Percentiles rank a stretch among this genome's conserved stretches.
Evolutionary conservation across 768 basidiomycete species (phyloP).

Genomic region (Ramaria sp.): DNA sequence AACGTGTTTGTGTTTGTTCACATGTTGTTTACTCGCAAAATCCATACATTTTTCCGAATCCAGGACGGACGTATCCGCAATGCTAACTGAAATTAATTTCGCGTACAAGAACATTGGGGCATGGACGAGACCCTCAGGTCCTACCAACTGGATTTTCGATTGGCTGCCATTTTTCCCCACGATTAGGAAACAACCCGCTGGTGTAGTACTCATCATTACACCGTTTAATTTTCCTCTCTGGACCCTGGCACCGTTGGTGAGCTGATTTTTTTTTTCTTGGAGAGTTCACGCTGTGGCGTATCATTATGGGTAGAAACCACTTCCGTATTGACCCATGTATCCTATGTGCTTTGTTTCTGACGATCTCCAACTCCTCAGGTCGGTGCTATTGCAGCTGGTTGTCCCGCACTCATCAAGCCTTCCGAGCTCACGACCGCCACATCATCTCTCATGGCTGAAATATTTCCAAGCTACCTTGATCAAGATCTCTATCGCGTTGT

Average conservation of each 20-base stretch:
- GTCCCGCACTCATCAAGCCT: conserved; percentile 20
- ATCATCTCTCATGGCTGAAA: conserved; percentile 16
- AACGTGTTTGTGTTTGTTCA: conserved; percentile 38
- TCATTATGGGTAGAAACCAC: no score
- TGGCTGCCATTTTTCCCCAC: conserved; percentile 44
- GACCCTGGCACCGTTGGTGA: conserved; percentile 35
- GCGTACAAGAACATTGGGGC: conserved; percentile 56
- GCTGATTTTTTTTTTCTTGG: no score
- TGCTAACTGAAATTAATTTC: conserved; percentile 19
- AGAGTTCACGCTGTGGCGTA: no score
- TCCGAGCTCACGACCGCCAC: conserved; percentile 19
- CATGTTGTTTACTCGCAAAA: no score
- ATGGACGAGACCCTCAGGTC: conserved; percentile 56
- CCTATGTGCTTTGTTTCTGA: no score
- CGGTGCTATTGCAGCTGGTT: conserved; percentile 25
- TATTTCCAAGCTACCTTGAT: conserved; percentile 39
- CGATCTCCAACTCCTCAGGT: no score
- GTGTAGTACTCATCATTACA: conserved; percentile 52
- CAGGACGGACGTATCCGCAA: conserved; percentile 5
- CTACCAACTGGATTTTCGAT: conserved; percentile 32
- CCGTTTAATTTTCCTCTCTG: conserved; percentile 49
- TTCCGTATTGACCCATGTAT: no score
- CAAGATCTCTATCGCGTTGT: conserved; percentile 49
- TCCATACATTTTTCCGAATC: no score
- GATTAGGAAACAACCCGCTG: conserved; percentile 68